Evolutionary conservation across 2,329 filamentous ascomycete genomes (phyloP), one percentile per base, ranked within the genome.

Genomic region (Incumbomyces lentus): DNA sequence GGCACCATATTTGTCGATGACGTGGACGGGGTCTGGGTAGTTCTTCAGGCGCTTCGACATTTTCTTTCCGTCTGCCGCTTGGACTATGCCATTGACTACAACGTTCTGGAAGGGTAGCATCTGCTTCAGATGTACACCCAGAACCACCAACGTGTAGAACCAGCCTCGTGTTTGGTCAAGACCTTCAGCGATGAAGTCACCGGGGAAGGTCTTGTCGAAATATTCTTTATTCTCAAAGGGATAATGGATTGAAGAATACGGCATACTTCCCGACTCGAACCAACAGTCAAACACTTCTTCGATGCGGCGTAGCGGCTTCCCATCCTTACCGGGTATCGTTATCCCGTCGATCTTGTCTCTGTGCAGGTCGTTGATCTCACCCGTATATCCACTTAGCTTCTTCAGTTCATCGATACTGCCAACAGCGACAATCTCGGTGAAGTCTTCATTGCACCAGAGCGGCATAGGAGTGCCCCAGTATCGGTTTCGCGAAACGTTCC

Each of bases 41-140:
- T 94, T 94, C 69, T 93, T 90, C 40, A 93, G 73, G 34, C 87
- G 79, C 67, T 94, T 94, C 11, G 86, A 92, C 87, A 94, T 94
- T 71, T 94, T 94, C 73, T 93, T 93, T 47, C 87, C 87, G 59
- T 93, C 86, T 62, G 92, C 86, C 1, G 86, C 86, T 22, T 93
- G 73, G 7, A 93, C 86, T 48, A 93, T 88, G 41, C 86, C 86
- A 60, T 92, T 93, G 55, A 92, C 86, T 8, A 93, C 84, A 58
- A 85, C 90, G 62, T 93, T 93, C 66, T 88, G 80, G 73, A 93
- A 93, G 0, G 87, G 86, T 1, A 86, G 79, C 30, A 78, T 73
- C 32, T 82, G 82, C 58, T 90, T 92, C 3, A 93, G 73, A 61
- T 90, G 84, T 11, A 84, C 90, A 16, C 87, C 86, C 36, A 94